A percentile compares a stretch with the other conserved stretches of the same genome.
These are phyloP conservation scores for Aspergillus hiratsukae DNA, from an alignment of 2,329 filamentous ascomycete species.

Conservation along the genomic window DNA sequence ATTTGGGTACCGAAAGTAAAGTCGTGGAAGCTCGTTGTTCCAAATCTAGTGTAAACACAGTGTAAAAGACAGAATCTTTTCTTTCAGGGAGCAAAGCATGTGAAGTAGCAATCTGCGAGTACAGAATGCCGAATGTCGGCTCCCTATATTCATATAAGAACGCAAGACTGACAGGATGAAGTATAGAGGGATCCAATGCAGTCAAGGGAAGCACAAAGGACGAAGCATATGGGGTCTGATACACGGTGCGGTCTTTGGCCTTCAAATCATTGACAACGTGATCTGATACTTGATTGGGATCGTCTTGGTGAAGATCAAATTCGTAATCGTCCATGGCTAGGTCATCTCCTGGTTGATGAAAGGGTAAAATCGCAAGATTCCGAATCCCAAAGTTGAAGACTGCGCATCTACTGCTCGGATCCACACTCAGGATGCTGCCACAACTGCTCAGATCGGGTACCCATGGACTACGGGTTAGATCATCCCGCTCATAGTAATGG, in stretches of 20 bases:
- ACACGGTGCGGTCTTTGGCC: constrained; percentile 28
- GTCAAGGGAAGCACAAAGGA: constrained; percentile 93
- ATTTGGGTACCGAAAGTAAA: constrained; percentile 75
- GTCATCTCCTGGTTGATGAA: constrained; percentile 80
- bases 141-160: constrained; percentile 97
- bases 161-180: constrained; percentile 84
- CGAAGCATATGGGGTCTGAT: constrained; percentile 69
- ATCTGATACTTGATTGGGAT: constrained; percentile 43
- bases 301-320: constrained; percentile 69
- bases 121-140: constrained; percentile 92
- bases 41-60: constrained; percentile 90
- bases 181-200: constrained; percentile 77
- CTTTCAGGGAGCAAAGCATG: constrained; percentile 67
- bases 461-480: constrained; percentile 78
- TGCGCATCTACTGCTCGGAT: constrained; percentile 88
- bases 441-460: constrained; percentile 69
- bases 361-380: constrained; percentile 89
- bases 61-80: constrained; percentile 82
- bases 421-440: constrained; percentile 76
- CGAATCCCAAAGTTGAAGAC: constrained; percentile 86
- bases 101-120: constrained; percentile 70
- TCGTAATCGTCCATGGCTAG: constrained; percentile 91
- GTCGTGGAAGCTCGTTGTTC: constrained; percentile 91
- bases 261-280: constrained; percentile 24
- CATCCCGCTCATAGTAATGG: constrained; percentile 96